Percentiles rank a stretch among this genome's conserved stretches.
Evolutionary conservation across 768 basidiomycete species (phyloP).

Genomic region (Tulasnella sp.): DNA sequence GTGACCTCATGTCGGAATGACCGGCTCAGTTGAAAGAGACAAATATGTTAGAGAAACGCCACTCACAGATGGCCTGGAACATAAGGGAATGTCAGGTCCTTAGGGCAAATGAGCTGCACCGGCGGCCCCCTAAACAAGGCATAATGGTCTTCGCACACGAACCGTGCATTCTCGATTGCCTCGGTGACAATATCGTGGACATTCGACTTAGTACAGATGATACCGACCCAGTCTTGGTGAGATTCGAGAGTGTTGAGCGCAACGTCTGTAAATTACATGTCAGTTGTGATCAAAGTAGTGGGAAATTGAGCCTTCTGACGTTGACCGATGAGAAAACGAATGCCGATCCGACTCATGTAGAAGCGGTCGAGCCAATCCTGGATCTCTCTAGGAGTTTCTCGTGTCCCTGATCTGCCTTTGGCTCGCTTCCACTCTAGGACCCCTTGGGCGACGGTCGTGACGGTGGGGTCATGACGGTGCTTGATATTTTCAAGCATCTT

Average conservation of each 20-base stretch:
- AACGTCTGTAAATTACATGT: conserved; percentile 47
- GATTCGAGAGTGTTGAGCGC: conserved; percentile 87
- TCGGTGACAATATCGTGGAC: conserved; percentile 97
- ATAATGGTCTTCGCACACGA: conserved; percentile 81
- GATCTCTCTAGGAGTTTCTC: conserved; percentile 41
- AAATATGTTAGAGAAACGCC: not conserved
- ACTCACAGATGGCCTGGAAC: conserved; percentile 80
- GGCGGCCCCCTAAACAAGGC: conserved; percentile 93
- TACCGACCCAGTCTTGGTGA: conserved; percentile 88
- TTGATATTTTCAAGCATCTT: conserved; percentile 81
- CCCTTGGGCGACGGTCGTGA: conserved; percentile 93
- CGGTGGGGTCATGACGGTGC: conserved; percentile 90
- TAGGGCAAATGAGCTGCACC: conserved; percentile 90
- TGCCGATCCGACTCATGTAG: conserved; percentile 91
- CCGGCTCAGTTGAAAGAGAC: not conserved
- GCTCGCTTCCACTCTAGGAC: conserved; percentile 83
- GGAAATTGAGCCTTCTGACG: conserved; percentile 60
- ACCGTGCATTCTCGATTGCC: conserved; percentile 90
- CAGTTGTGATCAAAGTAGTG: too few relatives aligned
- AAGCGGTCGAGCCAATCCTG: conserved; percentile 96
- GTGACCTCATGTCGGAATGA: conserved; percentile 53
- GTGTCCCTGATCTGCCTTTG: not conserved
- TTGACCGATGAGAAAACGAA: conserved; percentile 94
- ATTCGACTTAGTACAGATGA: conserved; percentile 91
- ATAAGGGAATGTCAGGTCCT: conserved; percentile 78